Conservation (phyloP, 2,329 filamentous ascomycete genomes). For the Aspergillus terreus region DNA sequence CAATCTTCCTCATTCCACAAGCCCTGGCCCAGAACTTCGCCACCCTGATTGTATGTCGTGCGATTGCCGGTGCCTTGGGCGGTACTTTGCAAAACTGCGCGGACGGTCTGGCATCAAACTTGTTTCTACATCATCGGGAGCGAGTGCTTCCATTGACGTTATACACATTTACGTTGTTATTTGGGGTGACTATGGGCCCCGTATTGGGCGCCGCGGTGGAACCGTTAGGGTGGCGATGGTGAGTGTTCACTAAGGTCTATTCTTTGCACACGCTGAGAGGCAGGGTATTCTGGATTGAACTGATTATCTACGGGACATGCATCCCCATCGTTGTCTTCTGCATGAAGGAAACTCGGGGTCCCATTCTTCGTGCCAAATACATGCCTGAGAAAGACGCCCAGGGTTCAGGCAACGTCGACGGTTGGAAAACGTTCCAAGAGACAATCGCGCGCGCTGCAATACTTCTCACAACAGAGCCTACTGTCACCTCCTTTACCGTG, state of each 20-base stretch:
- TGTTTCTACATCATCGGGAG: conserved; percentile 5
- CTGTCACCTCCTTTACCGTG: conserved; percentile 41
- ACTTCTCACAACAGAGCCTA: conserved; percentile 41
- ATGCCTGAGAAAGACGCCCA: neutral
- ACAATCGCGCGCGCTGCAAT: conserved; percentile 35
- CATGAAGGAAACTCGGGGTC: conserved; percentile 40
- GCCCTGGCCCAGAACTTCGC: conserved; percentile 45
- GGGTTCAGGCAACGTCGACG: neutral
- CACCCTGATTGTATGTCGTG: conserved; percentile 41
- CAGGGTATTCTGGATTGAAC: conserved; percentile 24
- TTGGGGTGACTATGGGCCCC: conserved; percentile 43
- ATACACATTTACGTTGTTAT: conserved; percentile 40
- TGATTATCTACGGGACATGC: conserved; percentile 36
- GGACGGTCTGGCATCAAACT: conserved; percentile 7
- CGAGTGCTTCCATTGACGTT: conserved; percentile 26
- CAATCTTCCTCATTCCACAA: conserved; percentile 43
- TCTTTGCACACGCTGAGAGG: neutral
- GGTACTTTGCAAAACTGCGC: conserved; percentile 9
- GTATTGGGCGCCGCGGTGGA: conserved; percentile 40
- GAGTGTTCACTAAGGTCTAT: neutral
- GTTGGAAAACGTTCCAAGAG: conserved; percentile 3
- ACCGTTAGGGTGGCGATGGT: conserved; percentile 21
- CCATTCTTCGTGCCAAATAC: conserved; percentile 19
- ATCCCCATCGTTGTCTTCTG: conserved; percentile 40
- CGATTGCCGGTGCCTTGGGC: conserved; percentile 37